These are phyloP conservation scores for Parathielavia hyrcaniae DNA, from an alignment of 495 filamentous ascomycete species.

Conservation along the genomic window DNA sequence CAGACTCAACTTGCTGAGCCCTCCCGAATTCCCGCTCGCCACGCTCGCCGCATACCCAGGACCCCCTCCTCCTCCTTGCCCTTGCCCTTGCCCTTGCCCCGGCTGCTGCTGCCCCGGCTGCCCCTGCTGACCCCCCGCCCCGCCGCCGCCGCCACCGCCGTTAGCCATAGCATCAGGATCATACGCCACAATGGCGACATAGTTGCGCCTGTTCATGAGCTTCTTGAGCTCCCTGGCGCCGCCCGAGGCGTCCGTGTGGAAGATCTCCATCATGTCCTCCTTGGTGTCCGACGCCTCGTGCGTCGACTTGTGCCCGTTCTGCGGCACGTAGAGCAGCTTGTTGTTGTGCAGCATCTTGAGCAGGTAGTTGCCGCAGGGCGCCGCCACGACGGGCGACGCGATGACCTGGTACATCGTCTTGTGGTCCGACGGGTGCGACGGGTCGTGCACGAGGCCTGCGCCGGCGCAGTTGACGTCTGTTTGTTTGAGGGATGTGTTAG, in stretches of 20 bases:
- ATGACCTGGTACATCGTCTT: constrained; percentile 99
- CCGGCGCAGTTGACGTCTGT: constrained; percentile 84
- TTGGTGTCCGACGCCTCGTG: constrained; percentile 76
- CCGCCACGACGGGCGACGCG: constrained; percentile 82
- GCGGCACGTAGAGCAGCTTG: constrained; percentile 82
- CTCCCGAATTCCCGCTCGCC: constrained; percentile 24
- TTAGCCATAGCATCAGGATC: constrained; percentile 71
- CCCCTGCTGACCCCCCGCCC: not conserved
- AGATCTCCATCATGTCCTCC: constrained; percentile 99
- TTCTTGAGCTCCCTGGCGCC: constrained; percentile 72
- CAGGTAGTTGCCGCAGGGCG: constrained; percentile 74
- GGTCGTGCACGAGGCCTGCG: constrained; percentile 92
- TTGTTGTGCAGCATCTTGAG: constrained; percentile 88
- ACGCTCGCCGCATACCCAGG: constrained; percentile 27
- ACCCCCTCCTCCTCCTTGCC: not conserved
- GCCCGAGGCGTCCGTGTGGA: constrained; percentile 82
- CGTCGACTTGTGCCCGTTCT: constrained; percentile 77
- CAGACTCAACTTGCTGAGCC: constrained; percentile 68
- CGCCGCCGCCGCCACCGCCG: constrained; percentile 24
- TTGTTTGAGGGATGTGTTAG: constrained; percentile 6
- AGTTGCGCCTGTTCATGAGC: constrained; percentile 88
- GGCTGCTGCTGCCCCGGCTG: constrained; percentile 34
- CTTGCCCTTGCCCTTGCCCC: too few species aligned
- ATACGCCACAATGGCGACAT: constrained; percentile 88
- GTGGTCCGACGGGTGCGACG: constrained; percentile 80